Base-by-base conservation (phyloP, 768 basidiomycete species). In the Termitomyces sp. region DNA sequence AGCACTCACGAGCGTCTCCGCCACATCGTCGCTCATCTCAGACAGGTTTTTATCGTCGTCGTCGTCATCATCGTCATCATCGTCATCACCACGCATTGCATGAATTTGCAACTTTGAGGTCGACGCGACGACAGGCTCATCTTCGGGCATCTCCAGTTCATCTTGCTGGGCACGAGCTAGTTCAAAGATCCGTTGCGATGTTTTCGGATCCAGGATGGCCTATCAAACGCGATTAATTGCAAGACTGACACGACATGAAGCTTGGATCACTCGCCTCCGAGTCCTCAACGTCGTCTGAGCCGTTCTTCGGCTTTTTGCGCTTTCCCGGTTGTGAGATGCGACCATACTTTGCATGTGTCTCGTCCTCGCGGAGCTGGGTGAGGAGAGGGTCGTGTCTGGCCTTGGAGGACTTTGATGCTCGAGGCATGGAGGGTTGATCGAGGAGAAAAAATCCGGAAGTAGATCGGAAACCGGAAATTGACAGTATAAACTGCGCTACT, bases 91-190 rank as follows among this genome's bases (percentile, higher is more conserved):
- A 14, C 58, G 79, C 75, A 61, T 60, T 13, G 63, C 78, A 74
- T 65, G 65, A 8, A 54, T 62, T 59, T 75, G 70, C 20, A 72
- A 72, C 57, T 64, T 64, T 20, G 72, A 75, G 55, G 73, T 67
- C 14, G 57, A 56, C 49, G 72, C 65, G 36, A 64, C 65, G 30
- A 70, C 63, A 13, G 75, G 72, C 20, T 74, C 74, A 20, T 76
- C 78, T 20, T 83, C 80, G 18, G 76, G 75, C 63, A 84, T 79
- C 54, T 84, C 85, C 3, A 95, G 72, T 67, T 98, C 94, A 68
- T 93, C 88, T 72, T 98, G 94, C 71, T 99, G 96, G 64, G 91
- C 88, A 67, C 83, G 81, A 16, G 96, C 96, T 55, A 99, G 83
- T 69, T 94, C 90, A 63, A 99, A 88, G 50, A 99, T 97, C 64